Evolutionary conservation across 2,329 filamentous ascomycete species (phyloP).

Genomic region (Orbilia quercus): DNA sequence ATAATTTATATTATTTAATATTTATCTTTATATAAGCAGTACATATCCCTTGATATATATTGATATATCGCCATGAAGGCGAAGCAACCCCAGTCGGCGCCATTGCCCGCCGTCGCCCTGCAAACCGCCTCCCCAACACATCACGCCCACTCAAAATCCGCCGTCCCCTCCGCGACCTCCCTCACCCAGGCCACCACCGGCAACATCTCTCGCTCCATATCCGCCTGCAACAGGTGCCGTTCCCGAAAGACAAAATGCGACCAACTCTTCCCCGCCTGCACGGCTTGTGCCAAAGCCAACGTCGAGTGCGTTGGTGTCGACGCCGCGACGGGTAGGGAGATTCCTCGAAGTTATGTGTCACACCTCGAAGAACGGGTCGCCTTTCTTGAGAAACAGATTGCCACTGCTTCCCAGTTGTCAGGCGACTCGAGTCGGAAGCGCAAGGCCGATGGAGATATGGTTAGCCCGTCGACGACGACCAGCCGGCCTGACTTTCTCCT

Average conservation of each 20-base stretch:
- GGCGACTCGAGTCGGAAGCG: slow-evolving; percentile 47
- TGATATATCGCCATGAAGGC: slow-evolving; percentile 45
- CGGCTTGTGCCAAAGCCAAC: slow-evolving; percentile 59
- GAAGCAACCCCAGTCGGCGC: slow-evolving; percentile 38
- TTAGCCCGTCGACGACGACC: slow-evolving; percentile 27
- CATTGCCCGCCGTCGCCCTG: slow-evolving; percentile 1
- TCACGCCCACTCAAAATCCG: slow-evolving; percentile 53
- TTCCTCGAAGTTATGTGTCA: slow-evolving; percentile 60
- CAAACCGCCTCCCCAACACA: slow-evolving; percentile 53
- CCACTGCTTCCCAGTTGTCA: slow-evolving; percentile 20
- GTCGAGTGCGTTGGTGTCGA: slow-evolving; percentile 60
- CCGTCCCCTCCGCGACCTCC: slow-evolving; percentile 47
- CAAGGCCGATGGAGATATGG: slow-evolving; percentile 53
- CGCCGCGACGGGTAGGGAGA: slow-evolving; percentile 59
- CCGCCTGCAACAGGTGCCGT: slow-evolving; percentile 60
- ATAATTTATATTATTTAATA: too few species aligned
- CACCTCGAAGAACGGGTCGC: slow-evolving; percentile 60
- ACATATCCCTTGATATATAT: too few species aligned
- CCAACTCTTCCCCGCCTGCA: slow-evolving; percentile 59
- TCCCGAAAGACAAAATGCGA: slow-evolving; percentile 60
- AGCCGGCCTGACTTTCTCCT: slow-evolving; percentile 23
- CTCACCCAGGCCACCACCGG: slow-evolving; percentile 55
- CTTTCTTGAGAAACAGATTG: slow-evolving; percentile 57
- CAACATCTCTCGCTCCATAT: slow-evolving; percentile 59
- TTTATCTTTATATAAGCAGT: too few species aligned